Conservation (phyloP, 2,329 filamentous ascomycete species). For the Zelopaecilomyces penicillatus region DNA sequence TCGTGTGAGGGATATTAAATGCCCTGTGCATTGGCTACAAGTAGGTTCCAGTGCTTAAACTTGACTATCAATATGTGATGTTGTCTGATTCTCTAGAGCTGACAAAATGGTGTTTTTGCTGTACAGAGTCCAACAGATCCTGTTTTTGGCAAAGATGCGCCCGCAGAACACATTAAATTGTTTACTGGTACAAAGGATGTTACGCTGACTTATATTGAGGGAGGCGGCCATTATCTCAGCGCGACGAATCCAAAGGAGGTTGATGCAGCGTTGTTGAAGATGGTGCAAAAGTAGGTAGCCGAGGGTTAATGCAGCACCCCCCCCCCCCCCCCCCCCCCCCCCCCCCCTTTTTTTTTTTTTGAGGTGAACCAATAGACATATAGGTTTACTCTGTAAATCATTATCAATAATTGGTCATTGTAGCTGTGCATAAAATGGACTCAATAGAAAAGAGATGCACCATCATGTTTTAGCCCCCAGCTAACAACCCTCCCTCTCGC, state of each 20-base stretch:
- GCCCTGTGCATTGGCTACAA: conserved; percentile 46
- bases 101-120: neutral
- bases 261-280: conserved; percentile 34
- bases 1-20: conserved; percentile 38
- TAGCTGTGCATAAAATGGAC: too few relatives aligned
- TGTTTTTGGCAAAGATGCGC: conserved; percentile 31
- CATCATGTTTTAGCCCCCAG: too few relatives aligned
- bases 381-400: too few relatives aligned
- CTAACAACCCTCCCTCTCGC: too few relatives aligned
- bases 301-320: neutral
- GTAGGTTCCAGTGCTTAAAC: conserved; percentile 18
- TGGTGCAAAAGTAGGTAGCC: conserved; percentile 26
- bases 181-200: conserved; percentile 38
- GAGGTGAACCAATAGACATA: too few relatives aligned
- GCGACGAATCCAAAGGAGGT: conserved; percentile 39
- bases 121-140: conserved; percentile 36
- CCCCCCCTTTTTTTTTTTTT: too few relatives aligned
- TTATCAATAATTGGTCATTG: too few relatives aligned
- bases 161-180: conserved; percentile 41
- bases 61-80: neutral
- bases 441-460: too few relatives aligned
- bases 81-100: neutral
- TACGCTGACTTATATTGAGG: conserved; percentile 34
- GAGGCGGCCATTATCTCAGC: conserved; percentile 41
- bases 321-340: too few relatives aligned